Percentiles rank a stretch among this genome's conserved stretches.
phyloP scores from a whole-genome alignment of 2,329 filamentous ascomycete species.

The Davidsoniella australis region DNA sequence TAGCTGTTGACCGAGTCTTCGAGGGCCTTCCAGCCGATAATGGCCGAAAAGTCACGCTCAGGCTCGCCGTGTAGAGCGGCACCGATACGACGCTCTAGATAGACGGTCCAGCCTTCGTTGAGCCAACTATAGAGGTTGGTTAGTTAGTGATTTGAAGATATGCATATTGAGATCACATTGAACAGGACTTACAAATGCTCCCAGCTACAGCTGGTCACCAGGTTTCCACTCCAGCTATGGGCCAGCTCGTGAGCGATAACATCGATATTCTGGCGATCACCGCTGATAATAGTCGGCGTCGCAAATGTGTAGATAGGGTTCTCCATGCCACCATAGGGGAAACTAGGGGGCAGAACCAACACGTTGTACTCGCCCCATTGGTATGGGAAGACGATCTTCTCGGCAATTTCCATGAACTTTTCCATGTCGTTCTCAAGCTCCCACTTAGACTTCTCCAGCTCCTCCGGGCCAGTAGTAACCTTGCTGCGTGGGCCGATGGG shows the following conservation, averaged over 20 bases:
- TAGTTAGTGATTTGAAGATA: neutral
- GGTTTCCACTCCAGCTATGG: slow-evolving; percentile 76
- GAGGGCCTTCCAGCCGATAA: slow-evolving; percentile 87
- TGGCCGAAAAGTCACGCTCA: slow-evolving; percentile 83
- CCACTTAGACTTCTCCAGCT: slow-evolving; percentile 69
- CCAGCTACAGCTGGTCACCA: slow-evolving; percentile 65
- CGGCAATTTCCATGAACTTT: slow-evolving; percentile 75
- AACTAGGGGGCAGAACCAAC: slow-evolving; percentile 73
- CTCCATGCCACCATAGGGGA: slow-evolving; percentile 81
- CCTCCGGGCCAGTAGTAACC: slow-evolving; percentile 77
- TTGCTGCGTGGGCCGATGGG: slow-evolving; percentile 70
- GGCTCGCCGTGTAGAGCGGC: slow-evolving; percentile 64
- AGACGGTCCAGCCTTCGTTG: slow-evolving; percentile 81
- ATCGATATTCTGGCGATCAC: slow-evolving; percentile 80
- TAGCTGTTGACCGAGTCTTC: slow-evolving; percentile 64
- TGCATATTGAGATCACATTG: neutral
- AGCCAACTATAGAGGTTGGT: slow-evolving; percentile 33
- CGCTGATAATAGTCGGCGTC: slow-evolving; percentile 84
- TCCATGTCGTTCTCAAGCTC: slow-evolving; percentile 86
- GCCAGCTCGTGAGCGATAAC: slow-evolving; percentile 79
- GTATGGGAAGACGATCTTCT: slow-evolving; percentile 70
- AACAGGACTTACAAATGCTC: slow-evolving; percentile 48
- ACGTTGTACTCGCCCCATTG: slow-evolving; percentile 93
- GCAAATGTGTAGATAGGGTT: slow-evolving; percentile 92
- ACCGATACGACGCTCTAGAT: slow-evolving; percentile 74